A percentile compares a stretch with the other conserved stretches of the same genome.
These are phyloP conservation scores for Tuber umbilicatum DNA, from an alignment of 495 filamentous ascomycete genomes.

Conservation along the genomic window DNA sequence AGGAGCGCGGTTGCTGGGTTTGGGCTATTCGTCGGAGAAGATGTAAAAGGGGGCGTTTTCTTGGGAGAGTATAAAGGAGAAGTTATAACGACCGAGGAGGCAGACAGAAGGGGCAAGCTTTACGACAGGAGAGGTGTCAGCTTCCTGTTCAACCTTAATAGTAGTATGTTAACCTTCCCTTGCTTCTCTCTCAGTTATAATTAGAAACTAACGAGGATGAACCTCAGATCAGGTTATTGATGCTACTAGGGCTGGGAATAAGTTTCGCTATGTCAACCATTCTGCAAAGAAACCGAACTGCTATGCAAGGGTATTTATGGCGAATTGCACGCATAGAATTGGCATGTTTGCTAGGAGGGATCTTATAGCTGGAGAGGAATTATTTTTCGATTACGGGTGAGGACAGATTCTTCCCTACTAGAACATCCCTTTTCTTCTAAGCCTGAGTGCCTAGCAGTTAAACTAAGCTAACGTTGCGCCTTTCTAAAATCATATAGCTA, in stretches of 20 bases:
- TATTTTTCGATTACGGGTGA: slow-evolving; percentile 65
- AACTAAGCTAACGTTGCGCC: not conserved
- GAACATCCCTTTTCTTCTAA: slow-evolving; percentile 1
- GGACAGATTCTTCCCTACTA: slow-evolving; percentile 43
- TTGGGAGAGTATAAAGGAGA: slow-evolving; percentile 70
- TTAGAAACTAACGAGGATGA: slow-evolving; percentile 33
- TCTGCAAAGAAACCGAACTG: slow-evolving; percentile 50
- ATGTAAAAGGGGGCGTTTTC: slow-evolving; percentile 55
- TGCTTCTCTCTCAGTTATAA: slow-evolving; percentile 47
- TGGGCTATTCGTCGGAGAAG: slow-evolving; percentile 59
- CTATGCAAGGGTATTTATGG: slow-evolving; percentile 55
- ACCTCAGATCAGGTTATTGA: slow-evolving; percentile 46
- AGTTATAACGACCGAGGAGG: slow-evolving; percentile 58
- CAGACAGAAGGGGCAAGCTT: slow-evolving; percentile 58
- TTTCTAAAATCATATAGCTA: slow-evolving; percentile 12
- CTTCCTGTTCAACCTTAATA: slow-evolving; percentile 61
- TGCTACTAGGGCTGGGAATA: slow-evolving; percentile 48
- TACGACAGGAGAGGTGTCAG: slow-evolving; percentile 56
- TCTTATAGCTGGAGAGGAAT: slow-evolving; percentile 58
- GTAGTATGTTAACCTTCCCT: slow-evolving; percentile 23
- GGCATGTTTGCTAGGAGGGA: slow-evolving; percentile 57
- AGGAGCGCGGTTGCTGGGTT: slow-evolving; percentile 58
- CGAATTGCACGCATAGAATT: slow-evolving; percentile 61
- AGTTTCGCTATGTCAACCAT: slow-evolving; percentile 65
- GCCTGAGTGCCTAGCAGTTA: not conserved